Evolutionary conservation across 495 filamentous ascomycete species (phyloP).

Genomic region (Penicillium steckii): DNA sequence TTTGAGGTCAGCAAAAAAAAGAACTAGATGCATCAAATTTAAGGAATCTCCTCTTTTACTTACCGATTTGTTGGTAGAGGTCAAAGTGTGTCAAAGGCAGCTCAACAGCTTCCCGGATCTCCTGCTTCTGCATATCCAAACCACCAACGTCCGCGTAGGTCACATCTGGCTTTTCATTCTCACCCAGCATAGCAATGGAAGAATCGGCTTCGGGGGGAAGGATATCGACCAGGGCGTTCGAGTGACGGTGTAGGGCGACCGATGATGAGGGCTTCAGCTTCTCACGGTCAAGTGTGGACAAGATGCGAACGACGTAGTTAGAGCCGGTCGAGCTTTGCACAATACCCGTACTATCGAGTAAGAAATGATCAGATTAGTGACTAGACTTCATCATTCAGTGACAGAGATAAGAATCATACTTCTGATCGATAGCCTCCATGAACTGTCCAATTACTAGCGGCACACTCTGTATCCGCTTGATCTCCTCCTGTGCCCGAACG

Average conservation of each 20-base stretch:
- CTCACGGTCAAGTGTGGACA: conserved; percentile 97
- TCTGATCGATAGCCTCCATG: conserved; percentile 99
- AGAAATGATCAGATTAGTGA: conserved; percentile 30
- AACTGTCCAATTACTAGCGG: conserved; percentile 98
- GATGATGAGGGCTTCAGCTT: conserved; percentile 96
- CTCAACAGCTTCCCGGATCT: conserved; percentile 97
- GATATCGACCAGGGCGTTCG: conserved; percentile 97
- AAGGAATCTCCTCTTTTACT: conserved; percentile 15
- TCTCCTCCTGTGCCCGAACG: conserved; percentile 96
- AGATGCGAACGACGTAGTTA: conserved; percentile 97
- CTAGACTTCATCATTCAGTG: background rate
- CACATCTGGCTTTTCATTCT: conserved; percentile 96
- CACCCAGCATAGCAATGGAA: conserved; percentile 95
- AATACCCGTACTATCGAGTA: conserved; percentile 78
- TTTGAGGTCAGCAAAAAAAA: conserved; percentile 20
- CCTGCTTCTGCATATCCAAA: conserved; percentile 99
- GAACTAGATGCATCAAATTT: too few species aligned
- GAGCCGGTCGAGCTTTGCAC: conserved; percentile 97
- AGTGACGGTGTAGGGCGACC: conserved; percentile 95
- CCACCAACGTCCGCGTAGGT: conserved; percentile 98
- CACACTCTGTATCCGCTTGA: conserved; percentile 98
- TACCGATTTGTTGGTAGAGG: conserved; percentile 93
- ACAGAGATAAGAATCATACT: conserved; percentile 54
- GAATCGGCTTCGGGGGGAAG: conserved; percentile 97
- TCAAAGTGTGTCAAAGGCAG: conserved; percentile 95